Evolutionary conservation across 2,329 filamentous ascomycete genomes (phyloP).

Genomic region (Herpomyces periplanetae): DNA sequence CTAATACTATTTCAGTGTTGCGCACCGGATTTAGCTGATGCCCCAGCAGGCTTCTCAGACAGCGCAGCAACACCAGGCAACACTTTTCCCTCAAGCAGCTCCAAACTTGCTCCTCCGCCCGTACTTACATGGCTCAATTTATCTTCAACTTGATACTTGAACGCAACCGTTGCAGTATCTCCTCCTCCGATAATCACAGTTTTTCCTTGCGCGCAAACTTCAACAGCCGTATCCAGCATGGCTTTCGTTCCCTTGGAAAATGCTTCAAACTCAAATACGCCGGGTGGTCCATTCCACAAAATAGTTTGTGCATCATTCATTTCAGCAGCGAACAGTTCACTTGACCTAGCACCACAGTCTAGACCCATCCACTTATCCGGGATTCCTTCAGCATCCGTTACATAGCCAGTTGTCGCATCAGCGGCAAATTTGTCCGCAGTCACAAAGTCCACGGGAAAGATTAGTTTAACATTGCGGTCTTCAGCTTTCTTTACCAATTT

Average conservation of each 20-base stretch:
- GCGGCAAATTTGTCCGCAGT: conserved; percentile 77
- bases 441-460: conserved; percentile 75
- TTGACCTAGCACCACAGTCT: conserved; percentile 59
- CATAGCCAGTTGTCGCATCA: conserved; percentile 38
- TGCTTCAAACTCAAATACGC: conserved; percentile 85
- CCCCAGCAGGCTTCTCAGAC: conserved; percentile 23
- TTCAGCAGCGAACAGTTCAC: conserved; percentile 52
- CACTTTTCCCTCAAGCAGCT: conserved; percentile 91
- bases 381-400: conserved; percentile 56
- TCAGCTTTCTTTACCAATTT: conserved; percentile 76
- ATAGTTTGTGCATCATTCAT: conserved; percentile 75
- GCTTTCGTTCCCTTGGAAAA: conserved; percentile 75
- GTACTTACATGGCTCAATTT: conserved; percentile 96
- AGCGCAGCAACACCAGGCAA: conserved; percentile 71
- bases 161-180: conserved; percentile 86
- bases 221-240: conserved; percentile 56
- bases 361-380: conserved; percentile 94
- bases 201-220: conserved; percentile 39
- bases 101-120: conserved; percentile 62
- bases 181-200: conserved; percentile 96
- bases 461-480: conserved; percentile 75
- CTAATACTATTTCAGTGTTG: no score
- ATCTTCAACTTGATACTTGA: conserved; percentile 80
- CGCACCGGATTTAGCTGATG: no score
- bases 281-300: conserved; percentile 80